A percentile compares a stretch with the other conserved stretches of the same genome.
Evolutionary conservation across 495 filamentous ascomycete species (phyloP).

Genomic region (Neurospora sp.): DNA sequence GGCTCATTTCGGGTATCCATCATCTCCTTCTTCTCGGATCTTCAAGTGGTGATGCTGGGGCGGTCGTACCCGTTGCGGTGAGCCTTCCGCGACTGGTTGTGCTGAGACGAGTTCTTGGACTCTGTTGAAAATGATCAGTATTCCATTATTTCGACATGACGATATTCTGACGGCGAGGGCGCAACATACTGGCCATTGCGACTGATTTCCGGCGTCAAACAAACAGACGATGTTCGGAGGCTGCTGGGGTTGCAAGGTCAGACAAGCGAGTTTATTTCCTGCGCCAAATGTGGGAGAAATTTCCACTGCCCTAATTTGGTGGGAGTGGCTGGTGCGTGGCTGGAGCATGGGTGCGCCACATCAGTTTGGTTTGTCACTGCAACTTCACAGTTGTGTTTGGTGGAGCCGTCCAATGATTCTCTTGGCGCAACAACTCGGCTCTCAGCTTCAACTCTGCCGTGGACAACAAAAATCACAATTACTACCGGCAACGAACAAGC

Average conservation of each 20-base stretch:
- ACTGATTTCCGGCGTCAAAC: conserved; percentile 25
- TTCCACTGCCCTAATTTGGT: conserved; percentile 21
- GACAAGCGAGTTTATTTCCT: conserved; percentile 13
- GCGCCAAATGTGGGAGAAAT: conserved; percentile 22
- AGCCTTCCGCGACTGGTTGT: conserved; percentile 93
- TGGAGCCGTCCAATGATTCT: background rate
- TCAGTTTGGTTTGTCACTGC: background rate
- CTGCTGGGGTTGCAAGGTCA: conserved; percentile 13
- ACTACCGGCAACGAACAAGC: background rate
- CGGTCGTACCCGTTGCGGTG: conserved; percentile 85
- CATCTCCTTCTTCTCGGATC: background rate
- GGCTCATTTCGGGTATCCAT: conserved; percentile 1
- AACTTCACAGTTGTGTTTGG: background rate
- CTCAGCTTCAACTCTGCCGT: background rate
- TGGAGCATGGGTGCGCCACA: background rate
- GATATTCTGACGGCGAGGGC: background rate
- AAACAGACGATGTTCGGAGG: conserved; percentile 16
- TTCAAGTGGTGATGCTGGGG: background rate
- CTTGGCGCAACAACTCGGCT: background rate
- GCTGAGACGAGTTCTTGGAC: conserved; percentile 99
- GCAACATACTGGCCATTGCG: conserved; percentile 43
- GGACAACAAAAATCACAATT: background rate
- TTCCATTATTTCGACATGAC: conserved; percentile 1
- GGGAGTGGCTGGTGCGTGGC: conserved; percentile 15
- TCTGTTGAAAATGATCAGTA: conserved; percentile 42